Percentiles rank a stretch among this genome's conserved stretches.
These are phyloP conservation scores for Geotrichum bryndzae DNA, from an alignment of 1,139 yeast genomes.

Conservation along the genomic window DNA sequence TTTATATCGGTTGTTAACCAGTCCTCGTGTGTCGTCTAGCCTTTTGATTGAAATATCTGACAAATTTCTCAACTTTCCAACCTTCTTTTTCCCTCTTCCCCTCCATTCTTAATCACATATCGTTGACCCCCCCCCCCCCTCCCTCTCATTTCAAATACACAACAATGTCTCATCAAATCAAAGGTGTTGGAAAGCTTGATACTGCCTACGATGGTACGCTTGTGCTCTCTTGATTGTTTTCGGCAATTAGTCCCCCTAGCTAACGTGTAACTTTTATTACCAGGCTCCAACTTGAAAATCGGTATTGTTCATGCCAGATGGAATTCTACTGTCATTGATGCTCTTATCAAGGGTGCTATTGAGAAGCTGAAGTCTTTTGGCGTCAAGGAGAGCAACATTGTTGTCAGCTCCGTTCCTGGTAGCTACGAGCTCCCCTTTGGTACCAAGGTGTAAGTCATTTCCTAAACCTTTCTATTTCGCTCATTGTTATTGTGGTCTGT, in stretches of 20 bases:
- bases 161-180: constrained; percentile 13
- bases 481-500: not conserved
- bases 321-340: constrained; percentile 73
- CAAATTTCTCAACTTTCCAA: not conserved
- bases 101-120: not conserved
- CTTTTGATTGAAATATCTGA: not conserved
- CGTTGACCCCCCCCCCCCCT: not conserved
- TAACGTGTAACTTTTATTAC: not conserved
- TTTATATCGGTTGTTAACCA: not conserved
- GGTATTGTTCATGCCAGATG: constrained; percentile 95
- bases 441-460: constrained; percentile 37
- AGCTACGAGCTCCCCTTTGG: constrained; percentile 90
- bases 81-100: not conserved
- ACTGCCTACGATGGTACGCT: constrained; percentile 16
- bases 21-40: not conserved
- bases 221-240: not conserved
- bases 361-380: constrained; percentile 55
- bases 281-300: constrained; percentile 56
- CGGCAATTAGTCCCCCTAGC: not conserved
- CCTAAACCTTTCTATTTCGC: not conserved
- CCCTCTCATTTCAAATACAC: not conserved
- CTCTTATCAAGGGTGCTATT: constrained; percentile 74
- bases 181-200: constrained; percentile 16
- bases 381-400: constrained; percentile 69
- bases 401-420: constrained; percentile 86